A percentile compares a stretch with the other conserved stretches of the same genome.
phyloP scores from a whole-genome alignment of 176 grass and related monocot species.

The Carex scoparia region DNA sequence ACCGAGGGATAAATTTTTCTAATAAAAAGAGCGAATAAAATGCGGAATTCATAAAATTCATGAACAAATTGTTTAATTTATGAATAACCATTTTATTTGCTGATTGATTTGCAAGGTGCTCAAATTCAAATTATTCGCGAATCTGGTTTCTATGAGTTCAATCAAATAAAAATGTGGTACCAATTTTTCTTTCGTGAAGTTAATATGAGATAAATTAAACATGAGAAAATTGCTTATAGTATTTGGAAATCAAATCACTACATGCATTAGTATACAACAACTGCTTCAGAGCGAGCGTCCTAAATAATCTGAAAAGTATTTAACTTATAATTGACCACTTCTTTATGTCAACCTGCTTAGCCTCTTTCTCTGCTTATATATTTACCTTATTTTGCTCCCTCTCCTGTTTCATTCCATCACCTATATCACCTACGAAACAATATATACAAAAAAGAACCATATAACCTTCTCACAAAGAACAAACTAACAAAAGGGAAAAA shows the following conservation, averaged over 20 bases:
- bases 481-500: background rate
- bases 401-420: background rate
- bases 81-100: too few relatives aligned
- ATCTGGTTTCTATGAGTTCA: too few relatives aligned
- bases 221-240: background rate
- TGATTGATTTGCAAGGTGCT: too few relatives aligned
- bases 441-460: background rate
- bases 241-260: background rate
- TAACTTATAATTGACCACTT: background rate
- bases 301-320: background rate
- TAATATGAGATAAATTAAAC: background rate
- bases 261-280: background rate
- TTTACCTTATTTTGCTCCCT: background rate
- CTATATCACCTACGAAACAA: background rate
- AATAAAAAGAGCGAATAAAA: too few relatives aligned
- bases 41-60: too few relatives aligned
- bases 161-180: too few relatives aligned
- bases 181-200: background rate
- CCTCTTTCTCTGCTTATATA: background rate
- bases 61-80: too few relatives aligned
- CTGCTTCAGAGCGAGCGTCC: background rate
- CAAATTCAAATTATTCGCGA: too few relatives aligned
- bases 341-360: background rate
- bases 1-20: too few relatives aligned
- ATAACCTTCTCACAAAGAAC: background rate